Percentiles rank a stretch among this genome's conserved stretches.
Evolutionary conservation across 352 stramenopile species (phyloP).

Genomic region (Pythium oligandrum): DNA sequence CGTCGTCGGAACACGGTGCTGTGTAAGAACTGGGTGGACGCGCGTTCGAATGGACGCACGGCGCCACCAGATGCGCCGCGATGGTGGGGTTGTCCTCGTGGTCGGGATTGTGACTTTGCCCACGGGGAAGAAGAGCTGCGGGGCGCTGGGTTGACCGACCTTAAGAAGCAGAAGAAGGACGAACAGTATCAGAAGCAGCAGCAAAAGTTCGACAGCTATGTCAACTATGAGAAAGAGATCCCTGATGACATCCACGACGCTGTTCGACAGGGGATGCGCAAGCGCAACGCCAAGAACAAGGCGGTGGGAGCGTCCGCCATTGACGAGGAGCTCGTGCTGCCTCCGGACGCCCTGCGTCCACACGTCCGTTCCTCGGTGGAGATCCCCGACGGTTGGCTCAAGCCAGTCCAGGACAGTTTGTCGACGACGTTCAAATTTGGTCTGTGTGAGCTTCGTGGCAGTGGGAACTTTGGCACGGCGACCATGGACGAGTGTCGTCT

Average conservation of each 20-base stretch:
- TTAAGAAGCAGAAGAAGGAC: conserved; percentile 70
- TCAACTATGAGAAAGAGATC: conserved; percentile 70
- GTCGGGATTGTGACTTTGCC: conserved; percentile 78
- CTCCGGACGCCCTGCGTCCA: conserved; percentile 28
- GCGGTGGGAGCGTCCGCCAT: conserved; percentile 3
- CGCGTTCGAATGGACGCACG: conserved; percentile 33
- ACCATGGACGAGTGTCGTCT: conserved; percentile 41
- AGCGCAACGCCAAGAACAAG: conserved; percentile 35
- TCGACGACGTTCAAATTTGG: conserved; percentile 53
- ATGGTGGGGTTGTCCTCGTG: conserved; percentile 82
- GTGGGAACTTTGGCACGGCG: conserved; percentile 76
- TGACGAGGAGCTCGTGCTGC: conserved; percentile 23
- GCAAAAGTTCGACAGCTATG: conserved; percentile 54
- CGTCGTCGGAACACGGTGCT: conserved; percentile 71
- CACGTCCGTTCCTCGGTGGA: conserved; percentile 19
- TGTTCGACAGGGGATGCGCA: conserved; percentile 55
- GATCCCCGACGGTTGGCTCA: conserved; percentile 38
- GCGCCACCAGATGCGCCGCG: conserved; percentile 45
- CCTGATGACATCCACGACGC: conserved; percentile 62
- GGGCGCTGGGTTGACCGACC: conserved; percentile 54
- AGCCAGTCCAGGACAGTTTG: conserved; percentile 36
- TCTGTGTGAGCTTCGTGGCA: conserved; percentile 66
- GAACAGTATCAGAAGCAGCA: conserved; percentile 52
- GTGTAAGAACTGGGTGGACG: conserved; percentile 69
- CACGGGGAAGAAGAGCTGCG: conserved; percentile 76